These are phyloP conservation scores for Jaltomata sinuosa DNA, from an alignment of 257 asterid species.

Conservation along the genomic window DNA sequence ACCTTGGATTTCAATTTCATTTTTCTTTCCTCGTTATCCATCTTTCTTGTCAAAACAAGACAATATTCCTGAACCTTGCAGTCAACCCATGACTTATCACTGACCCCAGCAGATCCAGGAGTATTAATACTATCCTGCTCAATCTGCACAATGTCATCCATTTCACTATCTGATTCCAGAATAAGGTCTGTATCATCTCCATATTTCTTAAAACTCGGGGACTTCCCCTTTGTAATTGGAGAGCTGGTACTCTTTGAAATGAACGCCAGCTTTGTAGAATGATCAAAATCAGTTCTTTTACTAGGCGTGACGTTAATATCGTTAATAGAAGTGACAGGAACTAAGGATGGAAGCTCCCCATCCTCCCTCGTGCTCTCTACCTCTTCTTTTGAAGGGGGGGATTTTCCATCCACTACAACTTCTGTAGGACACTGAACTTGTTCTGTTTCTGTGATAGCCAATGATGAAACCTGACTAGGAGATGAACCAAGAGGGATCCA, in stretches of 20 bases:
- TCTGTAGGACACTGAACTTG: slow-evolving; percentile 31
- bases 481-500: slow-evolving; percentile 44
- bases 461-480: slow-evolving; percentile 19
- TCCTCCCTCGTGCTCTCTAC: slow-evolving; percentile 68
- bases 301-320: slow-evolving; percentile 31
- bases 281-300: slow-evolving; percentile 37
- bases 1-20: slow-evolving; percentile 85
- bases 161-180: slow-evolving; percentile 71
- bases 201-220: slow-evolving; percentile 51
- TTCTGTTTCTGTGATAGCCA: slow-evolving; percentile 31
- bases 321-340: slow-evolving; percentile 27
- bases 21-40: slow-evolving; percentile 32
- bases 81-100: slow-evolving; percentile 48
- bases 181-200: slow-evolving; percentile 75
- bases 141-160: slow-evolving; percentile 50
- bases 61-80: slow-evolving; percentile 50
- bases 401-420: slow-evolving; percentile 24
- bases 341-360: slow-evolving; percentile 82
- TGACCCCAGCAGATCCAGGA: slow-evolving; percentile 12
- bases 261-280: slow-evolving; percentile 49
- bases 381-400: slow-evolving; percentile 41
- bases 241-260: slow-evolving; percentile 60
- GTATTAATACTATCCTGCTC: slow-evolving; percentile 40
- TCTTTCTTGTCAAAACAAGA: slow-evolving; percentile 52
- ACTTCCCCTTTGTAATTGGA: slow-evolving; percentile 54